Base-by-base conservation (phyloP, 116 monocot species). In the Phalaenopsis hybrid region DNA sequence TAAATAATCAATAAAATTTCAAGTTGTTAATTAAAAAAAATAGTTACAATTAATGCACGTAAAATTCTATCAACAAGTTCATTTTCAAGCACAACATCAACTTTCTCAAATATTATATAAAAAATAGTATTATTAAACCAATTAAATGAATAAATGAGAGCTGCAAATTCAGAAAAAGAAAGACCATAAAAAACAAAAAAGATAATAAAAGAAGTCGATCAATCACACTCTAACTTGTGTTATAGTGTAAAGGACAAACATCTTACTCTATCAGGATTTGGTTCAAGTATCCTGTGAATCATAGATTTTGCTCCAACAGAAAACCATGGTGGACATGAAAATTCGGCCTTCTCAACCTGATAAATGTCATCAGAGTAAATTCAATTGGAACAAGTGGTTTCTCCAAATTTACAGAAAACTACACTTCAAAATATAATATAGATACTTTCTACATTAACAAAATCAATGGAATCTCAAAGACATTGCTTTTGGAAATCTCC, bases 301-400 rank as follows among this genome's bases (percentile, higher is more conserved):
- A 97, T 61, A 17, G 94, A 92, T 84, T 90, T 94, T 72, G 92
- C 97, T 80, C 90, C 94, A 44, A 59, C 44, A 28, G 97, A 90
- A 90, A 97, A 94, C 92, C 94, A 97, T 76, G 88, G 84, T 70
- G 97, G 97, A 61, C 80, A 97, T 21, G 92, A 92, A 91, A 89
- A 97, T 75, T 92, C 94, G 28, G 94, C 96, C 58, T 81, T 94
- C 67, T 89, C 92, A 59, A 96, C 91, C 96, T 96, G 88, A 67
- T 20, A 73, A 83, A 84, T 8, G 61, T 58, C 46, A 33, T 41
- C 63, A 72, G 12, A 72, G 41, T 41, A 37, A 41, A 43, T 37
- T 33, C 2, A 37, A 72, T 72, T 72, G 41, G 72, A 72, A 72
- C 41, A 72, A 72, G 13, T 72, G 72, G 72, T 2, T 31, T 2